Conservation (phyloP, 1,284 basidiomycete genomes). For the Pseudozyma sp. region DNA sequence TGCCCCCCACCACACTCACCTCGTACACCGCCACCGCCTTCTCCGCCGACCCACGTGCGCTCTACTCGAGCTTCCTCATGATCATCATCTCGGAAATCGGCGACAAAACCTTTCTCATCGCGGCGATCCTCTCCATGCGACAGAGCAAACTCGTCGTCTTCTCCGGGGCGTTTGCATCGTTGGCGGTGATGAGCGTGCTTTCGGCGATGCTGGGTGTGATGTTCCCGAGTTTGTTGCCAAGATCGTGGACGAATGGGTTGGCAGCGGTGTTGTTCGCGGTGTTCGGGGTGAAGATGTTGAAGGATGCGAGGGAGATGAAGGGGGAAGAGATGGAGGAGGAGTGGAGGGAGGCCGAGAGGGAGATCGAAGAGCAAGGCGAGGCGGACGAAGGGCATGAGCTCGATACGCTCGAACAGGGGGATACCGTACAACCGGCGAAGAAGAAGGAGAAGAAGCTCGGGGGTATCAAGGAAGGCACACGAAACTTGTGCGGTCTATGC, state of each 20-base stretch:
- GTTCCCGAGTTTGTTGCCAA: conserved; percentile 63
- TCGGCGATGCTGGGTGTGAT: conserved; percentile 64
- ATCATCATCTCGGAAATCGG: conserved; percentile 73
- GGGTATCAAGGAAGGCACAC: conserved; percentile 74
- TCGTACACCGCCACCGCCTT: too few relatives aligned
- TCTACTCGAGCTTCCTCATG: conserved; percentile 50
- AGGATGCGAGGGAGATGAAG: conserved; percentile 54
- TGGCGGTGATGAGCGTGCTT: conserved; percentile 81
- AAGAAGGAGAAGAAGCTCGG: background rate
- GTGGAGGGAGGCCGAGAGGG: conserved; percentile 77
- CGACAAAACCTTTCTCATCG: conserved; percentile 97
- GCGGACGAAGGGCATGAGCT: conserved; percentile 84
- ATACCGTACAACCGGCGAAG: background rate
- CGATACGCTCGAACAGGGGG: conserved; percentile 47
- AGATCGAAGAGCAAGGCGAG: conserved; percentile 75
- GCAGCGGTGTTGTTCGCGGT: conserved; percentile 75
- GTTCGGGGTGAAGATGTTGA: conserved; percentile 62
- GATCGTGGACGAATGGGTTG: conserved; percentile 78
- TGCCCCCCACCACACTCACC: too few relatives aligned
- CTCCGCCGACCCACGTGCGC: conserved; percentile 36
- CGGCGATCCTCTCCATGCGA: conserved; percentile 95
- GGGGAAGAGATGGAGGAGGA: conserved; percentile 73
- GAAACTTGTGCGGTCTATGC: conserved; percentile 84
- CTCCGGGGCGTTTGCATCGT: conserved; percentile 85
- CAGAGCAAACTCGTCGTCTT: conserved; percentile 89